Conservation (phyloP, 257 asterid species). For the Ajuga chamaepitys region DNA sequence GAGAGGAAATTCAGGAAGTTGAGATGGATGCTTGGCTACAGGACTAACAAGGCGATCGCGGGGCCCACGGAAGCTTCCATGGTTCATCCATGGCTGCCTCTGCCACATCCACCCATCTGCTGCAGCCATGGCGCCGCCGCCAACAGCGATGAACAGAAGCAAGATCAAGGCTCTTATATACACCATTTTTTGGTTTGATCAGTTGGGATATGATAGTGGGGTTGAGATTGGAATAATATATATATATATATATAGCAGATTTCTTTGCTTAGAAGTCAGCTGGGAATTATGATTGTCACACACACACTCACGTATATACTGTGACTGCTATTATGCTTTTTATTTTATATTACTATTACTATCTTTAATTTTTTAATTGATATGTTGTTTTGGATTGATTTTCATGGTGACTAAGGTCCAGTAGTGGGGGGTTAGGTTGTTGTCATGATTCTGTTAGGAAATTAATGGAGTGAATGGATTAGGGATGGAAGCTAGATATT, state of each 20-base stretch:
- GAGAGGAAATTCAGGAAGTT: constrained; percentile 29
- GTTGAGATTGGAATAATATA: background rate
- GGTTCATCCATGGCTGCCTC: constrained; percentile 44
- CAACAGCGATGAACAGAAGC: constrained; percentile 27
- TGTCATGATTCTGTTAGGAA: too few species aligned
- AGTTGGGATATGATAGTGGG: constrained; percentile 3
- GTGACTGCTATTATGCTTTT: constrained; percentile 9
- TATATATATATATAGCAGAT: constrained; percentile 22
- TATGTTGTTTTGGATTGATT: too few species aligned
- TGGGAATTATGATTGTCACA: constrained; percentile 23
- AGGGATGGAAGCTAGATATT: too few species aligned
- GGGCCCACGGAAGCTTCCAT: constrained; percentile 56
- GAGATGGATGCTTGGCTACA: constrained; percentile 24
- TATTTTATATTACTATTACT: background rate
- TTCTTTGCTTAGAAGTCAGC: constrained; percentile 45
- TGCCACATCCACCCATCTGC: constrained; percentile 20
- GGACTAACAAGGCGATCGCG: constrained; percentile 38
- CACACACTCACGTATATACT: background rate
- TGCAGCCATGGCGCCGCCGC: constrained; percentile 11
- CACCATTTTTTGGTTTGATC: constrained; percentile 25
- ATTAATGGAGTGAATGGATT: too few species aligned
- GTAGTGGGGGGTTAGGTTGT: too few species aligned
- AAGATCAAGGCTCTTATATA: constrained; percentile 22
- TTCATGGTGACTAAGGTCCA: too few species aligned
- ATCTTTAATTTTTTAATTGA: too few species aligned